Evolutionary conservation across 2,329 filamentous ascomycete genomes (phyloP).

Genomic region (Zasmidium angulare): DNA sequence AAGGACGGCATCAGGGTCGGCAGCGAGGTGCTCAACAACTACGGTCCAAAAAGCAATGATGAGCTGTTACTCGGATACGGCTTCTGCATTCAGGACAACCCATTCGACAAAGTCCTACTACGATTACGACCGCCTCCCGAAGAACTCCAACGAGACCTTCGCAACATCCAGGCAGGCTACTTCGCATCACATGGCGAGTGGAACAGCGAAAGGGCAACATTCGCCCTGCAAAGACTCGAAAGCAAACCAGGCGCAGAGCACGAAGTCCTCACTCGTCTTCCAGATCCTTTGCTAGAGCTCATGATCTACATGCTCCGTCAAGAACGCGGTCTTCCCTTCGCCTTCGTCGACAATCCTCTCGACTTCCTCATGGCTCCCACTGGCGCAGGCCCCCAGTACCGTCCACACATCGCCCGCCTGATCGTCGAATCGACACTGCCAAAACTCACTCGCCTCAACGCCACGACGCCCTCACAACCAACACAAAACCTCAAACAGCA

Average conservation of each 20-base stretch:
- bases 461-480: constrained; percentile 21
- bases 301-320: constrained; percentile 36
- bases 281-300: constrained; percentile 36
- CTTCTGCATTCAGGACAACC: constrained; percentile 50
- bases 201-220: constrained; percentile 38
- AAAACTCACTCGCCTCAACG: constrained; percentile 34
- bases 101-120: constrained; percentile 47
- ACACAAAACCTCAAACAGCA: constrained; percentile 41
- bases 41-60: constrained; percentile 54
- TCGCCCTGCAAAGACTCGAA: constrained; percentile 26
- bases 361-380: constrained; percentile 25
- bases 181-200: constrained; percentile 33
- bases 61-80: constrained; percentile 55
- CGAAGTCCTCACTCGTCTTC: constrained; percentile 29
- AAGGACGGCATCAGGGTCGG: constrained; percentile 37
- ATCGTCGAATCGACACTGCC: constrained; percentile 36
- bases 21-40: constrained; percentile 53
- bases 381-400: constrained; percentile 29
- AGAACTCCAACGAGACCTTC: constrained; percentile 35
- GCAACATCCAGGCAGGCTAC: constrained; percentile 33
- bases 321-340: constrained; percentile 34
- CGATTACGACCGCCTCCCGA: constrained; percentile 42
- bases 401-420: constrained; percentile 36
- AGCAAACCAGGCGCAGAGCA: not conserved
- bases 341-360: constrained; percentile 27